Conservation (phyloP, 2,329 filamentous ascomycete species). For the Emmonsiellopsis sp. region DNA sequence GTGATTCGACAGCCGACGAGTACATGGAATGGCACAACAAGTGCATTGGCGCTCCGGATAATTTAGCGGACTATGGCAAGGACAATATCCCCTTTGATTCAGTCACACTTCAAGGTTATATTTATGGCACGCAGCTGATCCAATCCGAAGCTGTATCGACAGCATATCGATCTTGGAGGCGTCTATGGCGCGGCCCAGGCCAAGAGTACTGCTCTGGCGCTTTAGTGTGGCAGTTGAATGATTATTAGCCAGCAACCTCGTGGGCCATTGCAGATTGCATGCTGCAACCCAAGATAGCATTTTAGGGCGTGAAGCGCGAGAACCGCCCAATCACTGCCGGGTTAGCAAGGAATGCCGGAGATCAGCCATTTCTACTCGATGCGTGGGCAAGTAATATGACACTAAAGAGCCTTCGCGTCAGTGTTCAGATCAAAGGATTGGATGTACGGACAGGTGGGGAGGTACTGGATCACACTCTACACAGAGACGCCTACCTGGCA, state of each 20-base stretch:
- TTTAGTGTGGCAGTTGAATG: slow-evolving; percentile 21
- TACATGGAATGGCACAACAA: slow-evolving; percentile 81
- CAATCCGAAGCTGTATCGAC: slow-evolving; percentile 47
- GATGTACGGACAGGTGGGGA: too few relatives aligned
- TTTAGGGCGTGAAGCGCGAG: neutral
- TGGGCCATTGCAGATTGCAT: neutral
- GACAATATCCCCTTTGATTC: slow-evolving; percentile 46
- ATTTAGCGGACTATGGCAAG: slow-evolving; percentile 75
- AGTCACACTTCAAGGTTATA: slow-evolving; percentile 39
- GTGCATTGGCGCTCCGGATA: slow-evolving; percentile 71
- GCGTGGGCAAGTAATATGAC: too few relatives aligned
- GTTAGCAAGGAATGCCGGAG: neutral
- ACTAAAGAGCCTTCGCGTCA: too few relatives aligned
- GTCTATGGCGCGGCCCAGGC: slow-evolving; percentile 29
- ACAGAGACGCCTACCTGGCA: too few relatives aligned
- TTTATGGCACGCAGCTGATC: slow-evolving; percentile 52
- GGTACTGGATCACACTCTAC: too few relatives aligned
- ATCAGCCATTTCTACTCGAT: neutral
- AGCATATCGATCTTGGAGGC: slow-evolving; percentile 40
- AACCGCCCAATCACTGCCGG: neutral
- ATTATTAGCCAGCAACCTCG: neutral
- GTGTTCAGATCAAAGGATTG: too few relatives aligned
- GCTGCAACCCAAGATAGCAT: neutral
- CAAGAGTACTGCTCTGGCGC: slow-evolving; percentile 34
- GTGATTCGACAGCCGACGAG: too few relatives aligned